Percentiles rank a stretch among this genome's conserved stretches.
phyloP scores from a whole-genome alignment of 345 rosid species.

The Abelmoschus esculentus region DNA sequence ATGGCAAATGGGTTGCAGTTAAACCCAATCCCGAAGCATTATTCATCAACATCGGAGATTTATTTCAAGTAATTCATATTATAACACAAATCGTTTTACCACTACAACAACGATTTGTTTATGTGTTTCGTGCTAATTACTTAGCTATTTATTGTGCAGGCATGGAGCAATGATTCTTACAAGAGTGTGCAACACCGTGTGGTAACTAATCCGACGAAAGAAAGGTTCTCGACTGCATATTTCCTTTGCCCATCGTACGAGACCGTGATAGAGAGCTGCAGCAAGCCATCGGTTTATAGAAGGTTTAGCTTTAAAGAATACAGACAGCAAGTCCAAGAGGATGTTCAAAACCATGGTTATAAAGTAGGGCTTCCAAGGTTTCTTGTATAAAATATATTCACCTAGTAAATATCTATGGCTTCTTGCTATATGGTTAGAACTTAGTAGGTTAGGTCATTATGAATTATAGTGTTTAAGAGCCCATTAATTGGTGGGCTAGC shows the following conservation, averaged over 20 bases:
- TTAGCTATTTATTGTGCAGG: conserved; percentile 28
- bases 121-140: too few relatives aligned
- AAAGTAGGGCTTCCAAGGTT: conserved; percentile 87
- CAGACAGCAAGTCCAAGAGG: conserved; percentile 68
- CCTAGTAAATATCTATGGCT: too few relatives aligned
- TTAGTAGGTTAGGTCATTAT: too few relatives aligned
- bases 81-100: too few relatives aligned
- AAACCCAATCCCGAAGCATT: conserved; percentile 66
- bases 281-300: conserved; percentile 42
- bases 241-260: conserved; percentile 82
- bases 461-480: too few relatives aligned
- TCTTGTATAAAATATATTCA: conserved; percentile 20
- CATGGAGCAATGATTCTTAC: conserved; percentile 84
- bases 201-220: conserved; percentile 54
- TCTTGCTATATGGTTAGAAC: too few relatives aligned
- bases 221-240: conserved; percentile 85
- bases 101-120: too few relatives aligned
- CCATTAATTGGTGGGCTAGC: too few relatives aligned
- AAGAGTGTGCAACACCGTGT: conserved; percentile 85
- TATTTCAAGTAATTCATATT: background rate
- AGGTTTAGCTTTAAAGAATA: conserved; percentile 69
- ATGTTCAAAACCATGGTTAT: conserved; percentile 58
- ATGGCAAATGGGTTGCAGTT: conserved; percentile 78
- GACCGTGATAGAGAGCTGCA: conserved; percentile 45
- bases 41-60: conserved; percentile 35